Percentiles rank a stretch among this genome's conserved stretches.
Conservation (phyloP, 2,329 filamentous ascomycete species). For the Septoria linicola region DNA sequence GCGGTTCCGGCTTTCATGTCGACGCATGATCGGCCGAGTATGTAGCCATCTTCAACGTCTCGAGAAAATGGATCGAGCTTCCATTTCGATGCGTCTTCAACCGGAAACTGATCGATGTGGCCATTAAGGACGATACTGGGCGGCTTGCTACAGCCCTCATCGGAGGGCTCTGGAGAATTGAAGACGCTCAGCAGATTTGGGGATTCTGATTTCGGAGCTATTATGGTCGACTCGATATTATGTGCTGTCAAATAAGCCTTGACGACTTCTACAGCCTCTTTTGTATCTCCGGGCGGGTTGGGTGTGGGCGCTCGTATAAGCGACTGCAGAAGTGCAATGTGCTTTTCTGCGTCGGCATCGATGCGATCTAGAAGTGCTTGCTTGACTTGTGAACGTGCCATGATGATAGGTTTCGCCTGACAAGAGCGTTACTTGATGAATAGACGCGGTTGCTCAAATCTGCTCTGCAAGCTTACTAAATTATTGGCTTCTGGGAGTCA, state of each 20-base stretch:
- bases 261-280: slow-evolving; percentile 38
- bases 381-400: too few species aligned
- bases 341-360: slow-evolving; percentile 30
- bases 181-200: slow-evolving; percentile 42
- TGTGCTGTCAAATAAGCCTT: slow-evolving; percentile 34
- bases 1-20: slow-evolving; percentile 49
- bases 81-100: slow-evolving; percentile 39
- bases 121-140: slow-evolving; percentile 47
- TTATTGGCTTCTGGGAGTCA: too few species aligned
- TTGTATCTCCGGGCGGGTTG: slow-evolving; percentile 43
- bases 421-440: too few species aligned
- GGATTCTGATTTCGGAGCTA: slow-evolving; percentile 35
- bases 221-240: too few species aligned
- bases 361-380: slow-evolving; percentile 31
- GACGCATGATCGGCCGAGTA: slow-evolving; percentile 43
- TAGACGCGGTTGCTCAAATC: too few species aligned
- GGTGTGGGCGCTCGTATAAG: slow-evolving; percentile 41
- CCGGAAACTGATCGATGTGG: slow-evolving; percentile 47
- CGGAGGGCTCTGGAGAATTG: slow-evolving; percentile 11
- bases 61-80: slow-evolving; percentile 42
- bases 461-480: too few species aligned
- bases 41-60: slow-evolving; percentile 35
- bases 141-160: slow-evolving; percentile 28
- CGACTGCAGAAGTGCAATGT: slow-evolving; percentile 37
- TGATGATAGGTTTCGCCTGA: too few species aligned